These are phyloP conservation scores for Saccharomycopsis schoenii DNA, from an alignment of 805 yeast species.

Conservation along the genomic window DNA sequence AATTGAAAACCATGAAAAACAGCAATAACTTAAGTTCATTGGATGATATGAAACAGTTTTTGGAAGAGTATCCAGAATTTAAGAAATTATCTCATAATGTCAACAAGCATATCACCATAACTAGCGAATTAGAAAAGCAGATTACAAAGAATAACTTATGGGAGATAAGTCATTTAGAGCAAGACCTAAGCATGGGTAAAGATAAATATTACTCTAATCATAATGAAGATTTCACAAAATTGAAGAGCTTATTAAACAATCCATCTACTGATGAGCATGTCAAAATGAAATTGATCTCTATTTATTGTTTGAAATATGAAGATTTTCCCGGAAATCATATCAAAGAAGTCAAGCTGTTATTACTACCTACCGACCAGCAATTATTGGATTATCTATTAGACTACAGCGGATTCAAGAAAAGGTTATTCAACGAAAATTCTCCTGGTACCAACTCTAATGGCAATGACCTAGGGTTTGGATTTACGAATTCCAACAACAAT, in stretches of 20 bases:
- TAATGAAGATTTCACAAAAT: conserved; percentile 41
- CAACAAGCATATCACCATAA: conserved; percentile 84
- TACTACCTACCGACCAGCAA: conserved; percentile 31
- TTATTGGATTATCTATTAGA: conserved; percentile 38
- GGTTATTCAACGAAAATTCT: conserved; percentile 30
- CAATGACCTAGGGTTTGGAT: not conserved
- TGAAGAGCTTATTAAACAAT: conserved; percentile 45
- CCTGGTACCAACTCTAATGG: not conserved
- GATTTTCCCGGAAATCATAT: conserved; percentile 36
- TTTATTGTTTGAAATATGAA: conserved; percentile 70
- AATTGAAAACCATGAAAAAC: conserved; percentile 58
- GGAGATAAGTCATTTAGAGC: conserved; percentile 87
- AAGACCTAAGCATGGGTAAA: conserved; percentile 62
- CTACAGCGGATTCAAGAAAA: conserved; percentile 33
- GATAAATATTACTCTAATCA: conserved; percentile 30
- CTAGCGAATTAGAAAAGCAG: conserved; percentile 72
- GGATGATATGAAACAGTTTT: conserved; percentile 81
- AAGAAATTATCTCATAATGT: conserved; percentile 80
- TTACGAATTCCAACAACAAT: conserved; percentile 5
- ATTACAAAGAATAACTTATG: conserved; percentile 60
- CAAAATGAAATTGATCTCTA: conserved; percentile 62
- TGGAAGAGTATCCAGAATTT: conserved; percentile 91
- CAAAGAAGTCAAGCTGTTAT: conserved; percentile 27
- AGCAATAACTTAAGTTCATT: conserved; percentile 49
- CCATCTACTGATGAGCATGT: conserved; percentile 26